These are phyloP conservation scores for Candida incommunis DNA, from an alignment of 805 yeast genomes.

Conservation along the genomic window DNA sequence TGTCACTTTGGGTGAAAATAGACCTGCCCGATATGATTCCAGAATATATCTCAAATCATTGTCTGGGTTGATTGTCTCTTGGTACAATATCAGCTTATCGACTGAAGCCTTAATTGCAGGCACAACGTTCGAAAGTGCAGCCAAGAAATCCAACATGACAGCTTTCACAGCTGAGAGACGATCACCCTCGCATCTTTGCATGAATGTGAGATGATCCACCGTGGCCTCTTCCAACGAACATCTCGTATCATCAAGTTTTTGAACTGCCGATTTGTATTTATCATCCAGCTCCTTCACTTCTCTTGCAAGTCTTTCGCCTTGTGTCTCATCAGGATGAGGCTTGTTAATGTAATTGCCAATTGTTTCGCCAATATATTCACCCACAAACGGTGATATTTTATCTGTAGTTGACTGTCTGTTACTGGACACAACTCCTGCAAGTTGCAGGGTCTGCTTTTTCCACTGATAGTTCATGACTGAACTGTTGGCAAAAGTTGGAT, in stretches of 20 bases:
- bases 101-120: slow-evolving; percentile 42
- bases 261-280: slow-evolving; percentile 39
- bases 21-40: slow-evolving; percentile 59
- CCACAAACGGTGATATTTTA: slow-evolving; percentile 14
- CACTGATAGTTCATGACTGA: slow-evolving; percentile 68
- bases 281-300: slow-evolving; percentile 48
- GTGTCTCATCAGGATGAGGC: slow-evolving; percentile 32
- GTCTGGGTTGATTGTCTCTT: slow-evolving; percentile 58
- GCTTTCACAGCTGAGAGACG: slow-evolving; percentile 64
- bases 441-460: slow-evolving; percentile 53
- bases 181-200: slow-evolving; percentile 75
- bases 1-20: slow-evolving; percentile 55
- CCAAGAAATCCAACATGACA: slow-evolving; percentile 57
- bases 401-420: slow-evolving; percentile 7
- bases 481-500: too few species aligned
- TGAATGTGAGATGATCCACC: slow-evolving; percentile 56
- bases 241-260: slow-evolving; percentile 47
- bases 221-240: slow-evolving; percentile 60
- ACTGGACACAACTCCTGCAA: slow-evolving; percentile 25
- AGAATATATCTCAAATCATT: slow-evolving; percentile 53
- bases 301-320: slow-evolving; percentile 34
- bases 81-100: slow-evolving; percentile 48
- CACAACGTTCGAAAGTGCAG: slow-evolving; percentile 48
- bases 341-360: slow-evolving; percentile 14
- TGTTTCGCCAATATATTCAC: slow-evolving; percentile 19